A percentile compares a stretch with the other conserved stretches of the same genome.
phyloP scores from a whole-genome alignment of 768 basidiomycete species.

The Asterophora lycoperdoides region DNA sequence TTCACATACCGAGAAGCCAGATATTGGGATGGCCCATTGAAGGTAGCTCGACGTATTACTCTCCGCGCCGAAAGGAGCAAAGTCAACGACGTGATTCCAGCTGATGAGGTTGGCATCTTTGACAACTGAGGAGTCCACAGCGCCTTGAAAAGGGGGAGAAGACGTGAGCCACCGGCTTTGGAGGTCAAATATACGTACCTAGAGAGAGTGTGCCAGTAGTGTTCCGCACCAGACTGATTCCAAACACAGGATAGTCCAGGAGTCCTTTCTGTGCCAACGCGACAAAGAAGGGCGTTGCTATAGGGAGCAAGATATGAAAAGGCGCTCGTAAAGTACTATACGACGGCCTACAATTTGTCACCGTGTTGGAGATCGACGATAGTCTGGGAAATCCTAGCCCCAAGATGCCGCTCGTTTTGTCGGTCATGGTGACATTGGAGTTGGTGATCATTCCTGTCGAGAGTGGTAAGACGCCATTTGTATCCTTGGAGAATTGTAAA shows the following conservation, averaged over 20 bases:
- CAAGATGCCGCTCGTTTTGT: conserved; percentile 66
- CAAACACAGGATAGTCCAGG: conserved; percentile 73
- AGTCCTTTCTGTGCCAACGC: conserved; percentile 58
- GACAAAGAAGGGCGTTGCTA: conserved; percentile 68
- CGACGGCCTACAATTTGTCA: conserved; percentile 40
- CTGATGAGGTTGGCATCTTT: conserved; percentile 52
- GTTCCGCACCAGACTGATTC: conserved; percentile 60
- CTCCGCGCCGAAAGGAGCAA: conserved; percentile 57
- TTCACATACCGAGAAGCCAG: conserved; percentile 46
- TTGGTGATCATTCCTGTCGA: conserved; percentile 52
- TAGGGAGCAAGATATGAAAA: neutral
- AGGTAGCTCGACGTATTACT: conserved; percentile 66
- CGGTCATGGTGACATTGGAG: conserved; percentile 58
- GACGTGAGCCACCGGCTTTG: conserved; percentile 4
- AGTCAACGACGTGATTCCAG: conserved; percentile 75
- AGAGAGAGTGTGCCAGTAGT: conserved; percentile 58
- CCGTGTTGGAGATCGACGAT: conserved; percentile 48
- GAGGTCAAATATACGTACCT: conserved; percentile 41
- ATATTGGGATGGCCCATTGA: conserved; percentile 67
- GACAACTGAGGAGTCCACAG: conserved; percentile 68
- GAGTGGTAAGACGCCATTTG: neutral
- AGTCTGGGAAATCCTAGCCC: conserved; percentile 76
- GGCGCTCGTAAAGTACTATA: neutral
- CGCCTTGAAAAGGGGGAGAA: conserved; percentile 41
- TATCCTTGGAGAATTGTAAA: neutral